Evolutionary conservation across 2,329 filamentous ascomycete species (phyloP).

Genomic region (Hymenoscyphus albidus): DNA sequence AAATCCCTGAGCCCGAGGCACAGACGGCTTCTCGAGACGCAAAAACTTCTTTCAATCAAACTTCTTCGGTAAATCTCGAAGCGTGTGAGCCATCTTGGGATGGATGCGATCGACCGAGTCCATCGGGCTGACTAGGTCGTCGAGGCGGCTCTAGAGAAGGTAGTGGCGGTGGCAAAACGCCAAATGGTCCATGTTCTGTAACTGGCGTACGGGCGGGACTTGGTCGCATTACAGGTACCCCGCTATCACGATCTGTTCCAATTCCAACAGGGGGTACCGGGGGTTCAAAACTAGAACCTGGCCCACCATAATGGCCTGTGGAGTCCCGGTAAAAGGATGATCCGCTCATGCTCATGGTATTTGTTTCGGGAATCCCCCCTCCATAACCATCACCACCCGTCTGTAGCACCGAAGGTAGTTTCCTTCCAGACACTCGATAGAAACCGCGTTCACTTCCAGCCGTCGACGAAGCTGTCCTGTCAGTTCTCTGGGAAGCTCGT

Average conservation of each 20-base stretch:
- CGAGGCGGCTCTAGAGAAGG: constrained; percentile 23
- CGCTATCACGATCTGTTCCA: constrained; percentile 42
- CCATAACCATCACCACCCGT: constrained; percentile 61
- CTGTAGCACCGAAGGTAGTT: constrained; percentile 59
- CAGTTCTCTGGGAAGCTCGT: constrained; percentile 32
- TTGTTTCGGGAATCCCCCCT: constrained; percentile 38
- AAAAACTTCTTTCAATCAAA: constrained; percentile 33
- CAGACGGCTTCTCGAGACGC: constrained; percentile 20
- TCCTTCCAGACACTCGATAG: constrained; percentile 61
- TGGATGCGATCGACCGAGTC: constrained; percentile 41
- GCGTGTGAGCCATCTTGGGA: constrained; percentile 44
- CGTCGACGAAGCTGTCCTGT: constrained; percentile 32
- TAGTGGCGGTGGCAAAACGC: constrained; percentile 26
- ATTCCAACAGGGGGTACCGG: constrained; percentile 35
- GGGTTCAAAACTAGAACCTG: constrained; percentile 12
- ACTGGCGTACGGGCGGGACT: constrained; percentile 63
- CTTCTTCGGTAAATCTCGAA: constrained; percentile 46
- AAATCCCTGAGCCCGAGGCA: constrained; percentile 16
- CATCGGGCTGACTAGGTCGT: constrained; percentile 25
- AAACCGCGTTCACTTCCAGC: constrained; percentile 54
- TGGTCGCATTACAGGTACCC: constrained; percentile 57
- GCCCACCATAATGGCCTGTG: constrained; percentile 39
- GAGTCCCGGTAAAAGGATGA: constrained; percentile 53
- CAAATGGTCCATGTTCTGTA: constrained; percentile 50
- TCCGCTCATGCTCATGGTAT: constrained; percentile 43